Base-by-base conservation (phyloP, 306 rosid genomes). In the Inga oerstediana region DNA sequence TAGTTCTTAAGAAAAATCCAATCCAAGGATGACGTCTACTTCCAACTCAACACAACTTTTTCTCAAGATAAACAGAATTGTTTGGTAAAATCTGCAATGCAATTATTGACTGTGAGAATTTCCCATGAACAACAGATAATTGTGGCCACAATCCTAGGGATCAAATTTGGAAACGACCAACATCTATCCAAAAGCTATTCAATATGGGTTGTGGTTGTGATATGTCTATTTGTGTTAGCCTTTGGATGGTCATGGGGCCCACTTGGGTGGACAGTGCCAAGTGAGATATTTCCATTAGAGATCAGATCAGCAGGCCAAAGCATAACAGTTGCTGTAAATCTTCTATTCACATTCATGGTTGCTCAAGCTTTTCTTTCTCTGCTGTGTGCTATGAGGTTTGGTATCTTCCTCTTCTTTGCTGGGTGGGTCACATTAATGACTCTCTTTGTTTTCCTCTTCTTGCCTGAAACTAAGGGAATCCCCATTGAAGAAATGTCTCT, bases 231-330 rank as follows among this genome's bases (percentile, higher is more conserved):
- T 45, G 95, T 91, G 70, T 3, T 91, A 66, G 95, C 95, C 24
- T 91, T 91, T 46, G 95, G 95, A 68, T 91, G 88, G 88, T 91
- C 95, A 70, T 91, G 95, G 95, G 95, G 93, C 37, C 95, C 95
- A 2, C 92, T 91, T 10, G 95, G 95, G 5, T 91, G 95, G 95
- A 91, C 95, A 5, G 87, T 91, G 22, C 95, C 95, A 10, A 91
- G 95, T 58, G 95, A 91, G 85, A 88, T 91, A 48, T 91, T 91
- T 72, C 93, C 92, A 2, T 74, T 91, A 49, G 93, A 91, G 75
- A 90, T 81, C n/a, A 77, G 95, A 71, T 91, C 95, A 16, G 95
- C 95, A 3, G 95, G 95, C 41, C 95, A 91, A 44, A 88, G 95
- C 83, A 84, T 91, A 10, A 91, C 95, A 19, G 95, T 91, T 20